Evolutionary conservation across 2,329 filamentous ascomycete species (phyloP).

Genomic region (Aspergillus calidoustus): DNA sequence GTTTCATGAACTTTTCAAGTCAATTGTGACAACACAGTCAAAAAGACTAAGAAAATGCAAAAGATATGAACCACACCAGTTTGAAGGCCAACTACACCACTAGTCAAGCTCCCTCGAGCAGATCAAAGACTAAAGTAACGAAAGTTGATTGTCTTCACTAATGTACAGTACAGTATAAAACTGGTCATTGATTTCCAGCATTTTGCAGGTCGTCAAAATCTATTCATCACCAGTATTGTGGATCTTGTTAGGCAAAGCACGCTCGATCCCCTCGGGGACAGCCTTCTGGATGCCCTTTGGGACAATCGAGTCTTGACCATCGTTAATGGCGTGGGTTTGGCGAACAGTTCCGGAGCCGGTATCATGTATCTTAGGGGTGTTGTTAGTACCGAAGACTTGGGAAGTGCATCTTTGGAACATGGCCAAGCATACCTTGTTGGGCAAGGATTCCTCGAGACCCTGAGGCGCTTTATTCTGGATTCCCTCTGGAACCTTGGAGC

Average conservation of each 20-base stretch:
- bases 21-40: too few species aligned
- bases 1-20: too few species aligned
- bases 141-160: neutral
- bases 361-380: neutral
- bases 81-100: too few species aligned
- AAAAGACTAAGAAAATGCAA: too few species aligned
- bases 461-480: slow-evolving; percentile 2
- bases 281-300: slow-evolving; percentile 15
- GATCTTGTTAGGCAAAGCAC: slow-evolving; percentile 14
- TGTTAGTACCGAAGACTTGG: neutral
- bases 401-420: neutral
- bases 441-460: neutral
- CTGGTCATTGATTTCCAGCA: neutral
- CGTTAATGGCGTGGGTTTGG: slow-evolving; percentile 11
- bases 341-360: slow-evolving; percentile 9
- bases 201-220: neutral
- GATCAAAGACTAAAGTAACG: too few species aligned
- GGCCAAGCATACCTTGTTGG: neutral
- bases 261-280: slow-evolving; percentile 10
- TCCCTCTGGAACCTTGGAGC: neutral
- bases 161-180: neutral
- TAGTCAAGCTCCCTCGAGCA: too few species aligned
- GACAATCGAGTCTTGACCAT: slow-evolving; percentile 12
- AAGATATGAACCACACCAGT: too few species aligned
- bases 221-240: slow-evolving; percentile 16